Percentiles rank a stretch among this genome's conserved stretches.
Conservation (phyloP, 768 basidiomycete species). For the Russula foetens region DNA sequence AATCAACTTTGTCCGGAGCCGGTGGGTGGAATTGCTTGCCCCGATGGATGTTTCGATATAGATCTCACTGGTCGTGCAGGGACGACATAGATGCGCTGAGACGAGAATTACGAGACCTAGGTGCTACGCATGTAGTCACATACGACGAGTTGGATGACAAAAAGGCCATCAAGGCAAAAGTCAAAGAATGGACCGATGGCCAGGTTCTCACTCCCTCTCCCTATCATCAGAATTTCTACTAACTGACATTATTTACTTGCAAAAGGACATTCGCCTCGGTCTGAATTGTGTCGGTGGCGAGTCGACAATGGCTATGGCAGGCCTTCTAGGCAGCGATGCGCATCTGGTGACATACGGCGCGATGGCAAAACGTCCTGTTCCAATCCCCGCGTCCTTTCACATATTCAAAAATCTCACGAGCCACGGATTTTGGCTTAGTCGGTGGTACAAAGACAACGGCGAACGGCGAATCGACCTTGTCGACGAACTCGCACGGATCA, state of each 20-base stretch:
- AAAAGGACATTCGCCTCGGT: constrained; percentile 36
- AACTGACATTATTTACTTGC: neutral
- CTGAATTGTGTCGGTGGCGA: constrained; percentile 60
- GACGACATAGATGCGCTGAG: constrained; percentile 46
- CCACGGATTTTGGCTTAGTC: constrained; percentile 73
- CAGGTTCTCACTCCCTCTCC: constrained; percentile 38
- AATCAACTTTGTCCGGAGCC: constrained; percentile 70
- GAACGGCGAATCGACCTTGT: constrained; percentile 31
- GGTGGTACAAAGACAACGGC: constrained; percentile 52
- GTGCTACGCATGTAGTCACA: constrained; percentile 70
- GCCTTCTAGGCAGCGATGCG: constrained; percentile 55
- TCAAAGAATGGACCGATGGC: constrained; percentile 58
- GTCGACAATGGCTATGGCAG: constrained; percentile 60
- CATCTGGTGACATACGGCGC: constrained; percentile 85
- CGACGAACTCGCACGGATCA: constrained; percentile 2
- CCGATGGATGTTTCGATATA: neutral
- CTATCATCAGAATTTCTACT: neutral
- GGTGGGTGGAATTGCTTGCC: constrained; percentile 35
- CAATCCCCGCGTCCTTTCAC: constrained; percentile 64
- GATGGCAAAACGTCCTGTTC: constrained; percentile 75
- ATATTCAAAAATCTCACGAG: constrained; percentile 79
- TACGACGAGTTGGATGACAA: constrained; percentile 67
- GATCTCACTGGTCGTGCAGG: constrained; percentile 28
- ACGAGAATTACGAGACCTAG: constrained; percentile 45
- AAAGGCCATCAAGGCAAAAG: constrained; percentile 34